Evolutionary conservation across 176 grass and related monocot species (phyloP).

Genomic region (Musa troglodytarum): DNA sequence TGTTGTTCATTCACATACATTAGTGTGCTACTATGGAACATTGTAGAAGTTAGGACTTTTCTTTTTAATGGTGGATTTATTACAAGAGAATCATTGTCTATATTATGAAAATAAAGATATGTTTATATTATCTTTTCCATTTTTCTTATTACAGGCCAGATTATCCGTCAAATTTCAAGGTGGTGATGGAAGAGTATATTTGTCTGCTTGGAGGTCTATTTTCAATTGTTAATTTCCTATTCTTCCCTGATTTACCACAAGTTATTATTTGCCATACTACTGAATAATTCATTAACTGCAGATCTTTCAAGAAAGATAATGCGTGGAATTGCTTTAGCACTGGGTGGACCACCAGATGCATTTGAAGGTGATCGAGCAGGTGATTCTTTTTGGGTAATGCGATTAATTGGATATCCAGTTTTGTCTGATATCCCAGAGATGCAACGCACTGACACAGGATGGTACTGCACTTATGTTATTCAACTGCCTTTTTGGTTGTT

Average conservation of each 20-base stretch:
- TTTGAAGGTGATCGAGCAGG: slow-evolving; percentile 57
- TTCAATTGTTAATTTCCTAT: slow-evolving; percentile 1
- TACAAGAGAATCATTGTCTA: not conserved
- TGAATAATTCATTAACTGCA: slow-evolving; percentile 16
- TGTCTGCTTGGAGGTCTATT: slow-evolving; percentile 49
- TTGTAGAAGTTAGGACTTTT: too few species aligned
- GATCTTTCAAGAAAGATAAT: slow-evolving; percentile 95
- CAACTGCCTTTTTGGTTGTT: not conserved
- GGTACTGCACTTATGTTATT: slow-evolving; percentile 27
- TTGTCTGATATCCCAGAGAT: slow-evolving; percentile 63
- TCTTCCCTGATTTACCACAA: not conserved
- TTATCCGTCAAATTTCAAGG: slow-evolving; percentile 69
- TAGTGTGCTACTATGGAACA: too few species aligned
- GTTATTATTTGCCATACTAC: slow-evolving; percentile 18
- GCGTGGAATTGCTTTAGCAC: slow-evolving; percentile 79
- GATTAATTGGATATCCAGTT: slow-evolving; percentile 83
- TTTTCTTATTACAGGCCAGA: slow-evolving; percentile 44
- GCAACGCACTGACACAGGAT: slow-evolving; percentile 64
- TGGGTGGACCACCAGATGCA: slow-evolving; percentile 54
- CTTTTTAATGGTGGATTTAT: too few species aligned
- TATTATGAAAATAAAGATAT: not conserved
- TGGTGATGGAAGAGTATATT: slow-evolving; percentile 59
- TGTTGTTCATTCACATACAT: too few species aligned
- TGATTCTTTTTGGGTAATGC: slow-evolving; percentile 71
- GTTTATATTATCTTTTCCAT: not conserved